phyloP scores from a whole-genome alignment of 2,329 filamentous ascomycete genomes.

The Fusarium phyllophilum region DNA sequence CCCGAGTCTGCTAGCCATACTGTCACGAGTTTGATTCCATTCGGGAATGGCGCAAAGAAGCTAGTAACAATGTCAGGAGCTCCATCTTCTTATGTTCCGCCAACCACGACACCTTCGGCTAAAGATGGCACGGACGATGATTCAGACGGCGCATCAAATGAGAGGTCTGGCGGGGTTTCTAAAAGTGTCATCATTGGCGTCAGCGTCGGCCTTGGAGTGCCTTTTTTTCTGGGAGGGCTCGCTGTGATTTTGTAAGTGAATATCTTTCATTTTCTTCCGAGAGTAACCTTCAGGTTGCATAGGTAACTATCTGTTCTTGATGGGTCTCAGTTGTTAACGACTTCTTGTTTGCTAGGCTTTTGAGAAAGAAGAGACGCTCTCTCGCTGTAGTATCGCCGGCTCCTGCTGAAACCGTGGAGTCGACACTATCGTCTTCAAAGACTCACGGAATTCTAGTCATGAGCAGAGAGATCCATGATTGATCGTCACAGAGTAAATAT shows the following conservation, averaged over 20 bases:
- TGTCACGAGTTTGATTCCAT: constrained; percentile 45
- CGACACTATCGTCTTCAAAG: fast-evolving
- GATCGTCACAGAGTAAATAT: fast-evolving
- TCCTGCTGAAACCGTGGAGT: not conserved
- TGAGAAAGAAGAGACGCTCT: not conserved
- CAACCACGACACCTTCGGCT: not conserved
- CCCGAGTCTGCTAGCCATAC: not conserved
- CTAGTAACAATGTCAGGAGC: constrained; percentile 48
- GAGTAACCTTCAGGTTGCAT: fast-evolving
- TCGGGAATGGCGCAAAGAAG: constrained; percentile 53
- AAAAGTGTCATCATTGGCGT: constrained; percentile 61
- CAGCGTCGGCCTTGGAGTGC: constrained; percentile 57
- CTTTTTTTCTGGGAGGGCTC: constrained; percentile 49
- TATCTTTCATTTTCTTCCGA: fast-evolving
- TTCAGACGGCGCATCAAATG: not conserved
- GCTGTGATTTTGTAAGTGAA: constrained; percentile 44
- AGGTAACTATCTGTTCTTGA: fast-evolving
- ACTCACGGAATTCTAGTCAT: fast-evolving
- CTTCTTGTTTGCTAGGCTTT: fast-evolving
- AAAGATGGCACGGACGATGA: constrained; percentile 20
- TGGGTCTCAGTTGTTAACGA: fast-evolving
- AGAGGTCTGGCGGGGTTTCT: constrained; percentile 48
- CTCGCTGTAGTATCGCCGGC: fast-evolving
- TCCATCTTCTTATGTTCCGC: constrained; percentile 52
- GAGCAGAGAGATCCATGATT: not conserved